Evolutionary conservation across 805 yeast species (phyloP).

Genomic region (Sungouiozyma intestinalis): DNA sequence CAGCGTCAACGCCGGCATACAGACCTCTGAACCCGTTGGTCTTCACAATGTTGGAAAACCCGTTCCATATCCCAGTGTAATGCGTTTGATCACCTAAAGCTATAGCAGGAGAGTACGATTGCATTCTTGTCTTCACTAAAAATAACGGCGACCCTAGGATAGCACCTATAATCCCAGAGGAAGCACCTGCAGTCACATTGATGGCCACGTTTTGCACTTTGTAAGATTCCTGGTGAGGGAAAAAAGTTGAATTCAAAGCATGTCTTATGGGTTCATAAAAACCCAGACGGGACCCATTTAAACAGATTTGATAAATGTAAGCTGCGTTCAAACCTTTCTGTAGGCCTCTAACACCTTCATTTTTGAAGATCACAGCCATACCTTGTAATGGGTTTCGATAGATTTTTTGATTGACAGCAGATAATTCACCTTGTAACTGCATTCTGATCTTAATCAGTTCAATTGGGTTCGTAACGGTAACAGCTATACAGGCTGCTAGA

Average conservation of each 20-base stretch:
- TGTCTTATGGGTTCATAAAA: slow-evolving; percentile 82
- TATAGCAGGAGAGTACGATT: slow-evolving; percentile 62
- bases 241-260: slow-evolving; percentile 42
- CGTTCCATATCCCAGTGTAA: slow-evolving; percentile 61
- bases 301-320: slow-evolving; percentile 77
- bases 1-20: slow-evolving; percentile 90
- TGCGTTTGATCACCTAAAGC: slow-evolving; percentile 88
- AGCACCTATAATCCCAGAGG: slow-evolving; percentile 86
- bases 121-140: slow-evolving; percentile 92
- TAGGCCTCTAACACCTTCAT: slow-evolving; percentile 80
- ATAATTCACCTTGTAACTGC: slow-evolving; percentile 93
- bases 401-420: slow-evolving; percentile 39
- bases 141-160: slow-evolving; percentile 84
- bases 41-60: slow-evolving; percentile 48
- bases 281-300: slow-evolving; percentile 92
- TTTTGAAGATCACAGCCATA: slow-evolving; percentile 51
- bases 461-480: slow-evolving; percentile 91
- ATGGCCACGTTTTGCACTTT: slow-evolving; percentile 41
- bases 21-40: slow-evolving; percentile 76
- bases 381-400: slow-evolving; percentile 88
- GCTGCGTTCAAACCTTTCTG: slow-evolving; percentile 90
- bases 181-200: slow-evolving; percentile 70
- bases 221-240: slow-evolving; percentile 41
- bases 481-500: slow-evolving; percentile 94
- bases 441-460: slow-evolving; percentile 90